Base-by-base conservation (phyloP, 1,139 yeast genomes). In the Kodamaea anthophila region DNA sequence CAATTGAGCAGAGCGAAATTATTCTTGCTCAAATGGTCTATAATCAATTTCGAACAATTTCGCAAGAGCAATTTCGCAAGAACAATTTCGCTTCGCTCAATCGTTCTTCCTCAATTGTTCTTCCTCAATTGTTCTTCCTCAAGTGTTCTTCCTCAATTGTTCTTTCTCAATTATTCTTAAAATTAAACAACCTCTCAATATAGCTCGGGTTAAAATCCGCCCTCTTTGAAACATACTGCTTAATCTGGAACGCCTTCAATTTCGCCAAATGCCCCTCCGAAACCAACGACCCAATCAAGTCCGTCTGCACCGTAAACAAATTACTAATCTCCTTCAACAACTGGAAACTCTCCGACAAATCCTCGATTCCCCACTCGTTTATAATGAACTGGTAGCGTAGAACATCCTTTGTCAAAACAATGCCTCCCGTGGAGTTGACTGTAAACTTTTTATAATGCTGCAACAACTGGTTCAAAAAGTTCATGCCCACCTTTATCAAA, bases 291-390 rank as follows among this genome's bases (percentile, higher is more conserved):
- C 77, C 78, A 37, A 88, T 64, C 44, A 85, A 72, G 31, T 61
- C 60, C 7, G 69, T 60, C 48, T 80, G 87, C 9, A 85, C 94
- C 0, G 94, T 82, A 51, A 80, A 88, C 40, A 88, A 61, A 46
- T 85, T 86, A 21, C 93, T 88, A 37, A 88, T 74, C 42, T 87
- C 95, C 47, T 86, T 77, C 39, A 88, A 59, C 8, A 86, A 65
- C 29, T 74, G 76, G 58, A 83, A 86, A 32, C 74, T 71, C 23
- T 77, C 83, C n/a, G 79, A 65, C 22, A 87, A 59, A 31, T 73
- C 78, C 2, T 69, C 65, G 16, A 83, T 64, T 5, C 64, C 66
- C 91, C 94, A 85, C 26, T 61, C 65, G 37, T 81, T 93, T 31
- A 88, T 72, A 0, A 74, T 68, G 11, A 78, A 70, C 49, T 85